Percentiles rank a stretch among this genome's conserved stretches.
Evolutionary conservation across 441 rosid species (phyloP).

Genomic region (Populus tomentosa): DNA sequence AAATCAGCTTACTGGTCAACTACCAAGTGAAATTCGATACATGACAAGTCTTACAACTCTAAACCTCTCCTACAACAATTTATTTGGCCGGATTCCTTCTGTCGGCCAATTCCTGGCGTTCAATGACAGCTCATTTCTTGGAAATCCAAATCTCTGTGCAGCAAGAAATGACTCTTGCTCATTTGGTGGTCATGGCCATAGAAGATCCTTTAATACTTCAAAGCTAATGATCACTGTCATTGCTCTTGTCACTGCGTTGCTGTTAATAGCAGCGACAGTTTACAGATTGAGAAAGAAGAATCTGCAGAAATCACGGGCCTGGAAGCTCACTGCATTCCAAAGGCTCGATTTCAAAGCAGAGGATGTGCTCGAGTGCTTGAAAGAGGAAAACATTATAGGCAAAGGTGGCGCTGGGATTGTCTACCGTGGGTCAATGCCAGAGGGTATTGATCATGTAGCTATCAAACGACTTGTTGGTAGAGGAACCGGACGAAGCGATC

Average conservation of each 20-base stretch:
- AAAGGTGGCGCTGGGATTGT: no score
- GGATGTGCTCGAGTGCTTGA: no score
- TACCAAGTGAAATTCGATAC: constrained; percentile 53
- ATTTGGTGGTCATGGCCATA: constrained; percentile 38
- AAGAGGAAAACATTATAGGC: no score
- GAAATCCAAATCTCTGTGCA: constrained; percentile 60
- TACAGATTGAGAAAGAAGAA: constrained; percentile 43
- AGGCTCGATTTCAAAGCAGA: no score
- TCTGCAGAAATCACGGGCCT: no score
- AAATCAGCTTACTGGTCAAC: constrained; percentile 63
- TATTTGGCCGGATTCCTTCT: constrained; percentile 52
- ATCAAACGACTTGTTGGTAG: no score
- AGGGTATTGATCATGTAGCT: no score
- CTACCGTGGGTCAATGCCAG: no score
- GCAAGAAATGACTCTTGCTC: constrained; percentile 22
- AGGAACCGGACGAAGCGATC: no score
- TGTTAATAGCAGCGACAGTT: constrained; percentile 38
- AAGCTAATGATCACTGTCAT: constrained; percentile 45
- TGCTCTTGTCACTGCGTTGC: constrained; percentile 31
- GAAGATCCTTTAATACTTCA: constrained; percentile 32
- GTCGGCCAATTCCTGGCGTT: constrained; percentile 76
- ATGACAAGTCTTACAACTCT: constrained; percentile 78
- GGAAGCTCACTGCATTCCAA: no score
- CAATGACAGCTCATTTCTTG: constrained; percentile 57
- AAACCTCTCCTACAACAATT: constrained; percentile 66